phyloP scores from a whole-genome alignment of 2,329 filamentous ascomycete species.

The Hortaea werneckii region DNA sequence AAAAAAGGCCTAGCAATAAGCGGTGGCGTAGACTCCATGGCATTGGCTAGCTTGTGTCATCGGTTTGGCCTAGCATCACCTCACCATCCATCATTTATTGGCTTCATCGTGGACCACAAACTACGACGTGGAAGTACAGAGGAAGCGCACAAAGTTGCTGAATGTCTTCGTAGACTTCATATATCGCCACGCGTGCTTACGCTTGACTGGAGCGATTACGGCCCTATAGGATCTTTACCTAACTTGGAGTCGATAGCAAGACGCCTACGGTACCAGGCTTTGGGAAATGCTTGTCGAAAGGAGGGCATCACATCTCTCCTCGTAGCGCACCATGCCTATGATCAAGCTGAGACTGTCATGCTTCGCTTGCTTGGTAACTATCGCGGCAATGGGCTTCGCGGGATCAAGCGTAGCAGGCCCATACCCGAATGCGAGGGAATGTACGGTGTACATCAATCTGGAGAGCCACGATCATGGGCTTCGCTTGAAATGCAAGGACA shows the following conservation, averaged over 20 bases:
- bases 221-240: constrained; percentile 36
- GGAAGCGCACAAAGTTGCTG: constrained; percentile 44
- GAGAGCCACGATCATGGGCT: not conserved
- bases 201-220: constrained; percentile 29
- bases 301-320: constrained; percentile 51
- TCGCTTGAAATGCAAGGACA: not conserved
- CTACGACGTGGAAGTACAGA: constrained; percentile 44
- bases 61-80: constrained; percentile 13
- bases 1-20: constrained; percentile 63
- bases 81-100: constrained; percentile 31
- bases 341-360: constrained; percentile 82
- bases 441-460: constrained; percentile 51
- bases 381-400: constrained; percentile 52
- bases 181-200: constrained; percentile 19
- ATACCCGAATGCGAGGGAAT: constrained; percentile 78
- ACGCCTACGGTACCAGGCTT: constrained; percentile 57
- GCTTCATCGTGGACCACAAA: constrained; percentile 53
- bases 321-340: constrained; percentile 78
- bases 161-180: constrained; percentile 14
- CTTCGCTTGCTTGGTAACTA: constrained; percentile 65
- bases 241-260: constrained; percentile 74
- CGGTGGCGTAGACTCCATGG: constrained; percentile 97
- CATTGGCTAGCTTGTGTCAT: constrained; percentile 65
- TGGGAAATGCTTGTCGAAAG: constrained; percentile 53
- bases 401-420: constrained; percentile 11